These are phyloP conservation scores for Hemisphaericaspora subhashii DNA, from an alignment of 1,139 yeast species.

Conservation along the genomic window DNA sequence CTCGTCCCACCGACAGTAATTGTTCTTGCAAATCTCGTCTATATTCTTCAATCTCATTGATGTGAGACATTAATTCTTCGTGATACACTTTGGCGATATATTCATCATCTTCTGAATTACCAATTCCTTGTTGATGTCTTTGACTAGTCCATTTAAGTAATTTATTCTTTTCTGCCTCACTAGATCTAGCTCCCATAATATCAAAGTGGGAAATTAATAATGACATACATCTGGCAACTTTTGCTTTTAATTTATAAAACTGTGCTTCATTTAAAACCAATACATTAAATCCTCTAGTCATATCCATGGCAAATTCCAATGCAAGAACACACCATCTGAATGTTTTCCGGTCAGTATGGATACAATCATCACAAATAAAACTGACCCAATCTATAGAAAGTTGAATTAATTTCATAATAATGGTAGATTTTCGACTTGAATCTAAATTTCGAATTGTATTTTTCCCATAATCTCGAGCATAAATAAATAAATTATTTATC, in stretches of 20 bases:
- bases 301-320: slow-evolving; percentile 92
- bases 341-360: slow-evolving; percentile 86
- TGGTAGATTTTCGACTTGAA: slow-evolving; percentile 61
- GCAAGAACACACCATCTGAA: slow-evolving; percentile 97
- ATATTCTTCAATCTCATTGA: slow-evolving; percentile 57
- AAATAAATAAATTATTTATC: slow-evolving; percentile 72
- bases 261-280: slow-evolving; percentile 77
- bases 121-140: slow-evolving; percentile 41
- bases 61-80: slow-evolving; percentile 59
- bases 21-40: slow-evolving; percentile 53
- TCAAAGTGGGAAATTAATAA: slow-evolving; percentile 92
- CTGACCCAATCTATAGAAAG: slow-evolving; percentile 89
- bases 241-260: slow-evolving; percentile 68
- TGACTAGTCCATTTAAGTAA: slow-evolving; percentile 51
- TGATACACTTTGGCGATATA: slow-evolving; percentile 54
- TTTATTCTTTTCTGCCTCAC: slow-evolving; percentile 69
- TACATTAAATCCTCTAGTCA: slow-evolving; percentile 89
- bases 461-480: slow-evolving; percentile 82
- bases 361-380: slow-evolving; percentile 91
- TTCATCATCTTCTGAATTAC: slow-evolving; percentile 60
- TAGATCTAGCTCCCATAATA: slow-evolving; percentile 96
- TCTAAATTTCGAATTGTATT: slow-evolving; percentile 68
- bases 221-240: slow-evolving; percentile 95
- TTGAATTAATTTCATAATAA: slow-evolving; percentile 72
- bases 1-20: slow-evolving; percentile 72